Conservation (phyloP, 106 monocot genomes). For the Alisma plantagoaquatica region DNA sequence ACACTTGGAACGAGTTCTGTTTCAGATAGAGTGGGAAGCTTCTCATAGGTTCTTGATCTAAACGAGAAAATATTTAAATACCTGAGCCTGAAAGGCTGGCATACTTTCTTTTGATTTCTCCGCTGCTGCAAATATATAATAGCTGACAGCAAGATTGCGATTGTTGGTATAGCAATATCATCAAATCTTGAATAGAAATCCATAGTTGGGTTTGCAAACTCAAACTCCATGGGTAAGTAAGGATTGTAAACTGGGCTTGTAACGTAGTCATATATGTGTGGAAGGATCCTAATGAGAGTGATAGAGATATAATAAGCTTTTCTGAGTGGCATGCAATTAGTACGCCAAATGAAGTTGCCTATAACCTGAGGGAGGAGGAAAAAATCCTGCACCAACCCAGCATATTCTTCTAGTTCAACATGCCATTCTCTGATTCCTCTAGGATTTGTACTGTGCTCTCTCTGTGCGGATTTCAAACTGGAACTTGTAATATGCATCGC, state of each 20-base stretch:
- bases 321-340: conserved; percentile 40
- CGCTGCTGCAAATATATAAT: conserved; percentile 44
- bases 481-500: conserved; percentile 16
- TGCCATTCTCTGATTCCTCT: conserved; percentile 31
- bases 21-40: conserved; percentile 42
- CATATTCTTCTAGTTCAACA: conserved; percentile 45
- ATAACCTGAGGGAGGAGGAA: conserved; percentile 68
- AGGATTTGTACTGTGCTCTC: conserved; percentile 23
- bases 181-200: conserved; percentile 59
- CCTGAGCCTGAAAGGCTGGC: conserved; percentile 12
- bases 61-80: conserved; percentile 33
- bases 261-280: conserved; percentile 56
- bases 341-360: conserved; percentile 51
- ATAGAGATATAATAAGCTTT: conserved; percentile 52
- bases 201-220: conserved; percentile 52
- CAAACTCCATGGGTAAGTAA: conserved; percentile 14
- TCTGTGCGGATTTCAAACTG: neutral
- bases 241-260: conserved; percentile 40
- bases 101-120: conserved; percentile 29
- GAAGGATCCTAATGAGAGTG: conserved; percentile 52
- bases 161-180: conserved; percentile 44
- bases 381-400: conserved; percentile 57
- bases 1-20: conserved; percentile 57
- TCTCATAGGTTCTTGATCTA: conserved; percentile 51
- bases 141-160: conserved; percentile 21